Base-by-base conservation (phyloP, 768 basidiomycete genomes). In the Macrocybe gigantea region DNA sequence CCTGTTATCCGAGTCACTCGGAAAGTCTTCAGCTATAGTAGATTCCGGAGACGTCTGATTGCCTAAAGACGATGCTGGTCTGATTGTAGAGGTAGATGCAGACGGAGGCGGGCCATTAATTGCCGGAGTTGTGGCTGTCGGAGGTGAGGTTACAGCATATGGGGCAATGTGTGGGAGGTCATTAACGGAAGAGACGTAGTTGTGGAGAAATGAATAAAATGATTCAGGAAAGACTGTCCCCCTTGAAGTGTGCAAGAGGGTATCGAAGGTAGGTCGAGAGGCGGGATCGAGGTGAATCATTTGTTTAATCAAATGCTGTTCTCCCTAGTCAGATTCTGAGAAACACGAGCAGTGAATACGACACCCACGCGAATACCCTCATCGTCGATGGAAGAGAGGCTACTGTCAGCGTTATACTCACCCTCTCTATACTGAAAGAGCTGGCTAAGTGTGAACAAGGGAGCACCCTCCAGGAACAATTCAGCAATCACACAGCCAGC, bases 401-500 rank as follows among this genome's bases (percentile, higher is more conserved):
- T 80, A 0, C 71, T 64, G 38, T 93, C 88, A 12, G 94, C 77
- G 45, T 73, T 83, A 49, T 86, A 78, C 57, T 93, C 88, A 6
- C 92, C 91, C 53, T 89, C 85, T 34, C 93, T 70, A 59, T 94
- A 99, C 64, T 93, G 93, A 77, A 90, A 97, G 48, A 99, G 69
- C 60, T 97, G 94, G 62, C 91, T 93, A 42, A 99, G 75, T 0
- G 88, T 92, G 70, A 98, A 98, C 45, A 96, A 73, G 2, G 88
- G 88, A 0, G 89, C 84, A 2, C 96, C 96, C 60, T 99, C 96
- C 50, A 93, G 72, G 70, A 96, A 98, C 52, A 99, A 74, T 65
- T 99, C 96, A 1, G 93, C 92, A 33, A 98, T 79, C 10, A 97
- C 93, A 62, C 95, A 97, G 15, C 96, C 96, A 0, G 79, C 79